Base-by-base conservation (phyloP, 176 grass and related monocot species). In the Hordeum vulgare region DNA sequence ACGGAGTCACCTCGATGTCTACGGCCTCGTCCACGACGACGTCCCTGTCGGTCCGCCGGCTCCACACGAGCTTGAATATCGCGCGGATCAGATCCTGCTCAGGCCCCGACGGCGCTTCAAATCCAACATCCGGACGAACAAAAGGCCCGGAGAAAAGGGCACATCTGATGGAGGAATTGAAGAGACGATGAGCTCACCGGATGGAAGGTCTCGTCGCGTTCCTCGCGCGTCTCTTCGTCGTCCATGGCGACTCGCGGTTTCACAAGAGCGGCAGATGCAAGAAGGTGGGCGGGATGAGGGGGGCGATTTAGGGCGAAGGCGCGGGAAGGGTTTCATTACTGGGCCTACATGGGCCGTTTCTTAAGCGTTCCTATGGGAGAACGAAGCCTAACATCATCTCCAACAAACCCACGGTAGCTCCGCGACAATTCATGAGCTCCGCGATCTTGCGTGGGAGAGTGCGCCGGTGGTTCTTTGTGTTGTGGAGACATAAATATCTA, bases 31-130 rank as follows among this genome's bases (percentile, higher is more conserved):
- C 79, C 5, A 14, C 81, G 11, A 27, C 67, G 18, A 86, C 58
- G 3, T 53, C 61, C 60, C 57, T 90, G 34, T 88, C 88, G 9
- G 61, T 37, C 54, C 77, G 81, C 66, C 85, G 82, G 77, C 74
- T 85, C 89, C 96, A 98, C 76, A 95, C 90, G 45, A 93, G 66
- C 87, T 98, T 98, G 83, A 98, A 98, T 56, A 98, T 91, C 28
- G 90, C 87, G 34, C 75, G 85, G 81, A 98, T 83, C 61, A 98
- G 90, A 35, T 95, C 85, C 93, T 95, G 87, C 62, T 9, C 15
- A 79, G 13, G 35, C 9, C 42, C 5, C 64, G n/a, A 20, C 9
- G 24, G 11, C 60, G 7, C 41, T 59, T 42, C 26, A 11, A 41
- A 73, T 57, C 54, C 12, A 70, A 8, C 24, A 26, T 3, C 67